These are phyloP conservation scores for Echinosophora koreensis DNA, from an alignment of 306 rosid species.

Conservation along the genomic window DNA sequence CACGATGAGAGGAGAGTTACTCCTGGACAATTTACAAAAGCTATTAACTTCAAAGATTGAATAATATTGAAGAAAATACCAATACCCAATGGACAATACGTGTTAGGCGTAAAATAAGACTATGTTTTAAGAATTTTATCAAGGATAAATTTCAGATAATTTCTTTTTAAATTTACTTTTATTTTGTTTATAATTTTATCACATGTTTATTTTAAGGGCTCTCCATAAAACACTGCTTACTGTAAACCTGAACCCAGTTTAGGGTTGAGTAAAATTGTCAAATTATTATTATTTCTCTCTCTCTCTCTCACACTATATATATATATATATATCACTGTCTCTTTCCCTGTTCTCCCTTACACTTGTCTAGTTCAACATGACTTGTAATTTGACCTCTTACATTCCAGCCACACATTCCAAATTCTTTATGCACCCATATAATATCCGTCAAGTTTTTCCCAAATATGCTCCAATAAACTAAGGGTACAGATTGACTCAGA, in stretches of 20 bases:
- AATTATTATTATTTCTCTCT: neutral
- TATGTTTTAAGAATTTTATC: neutral
- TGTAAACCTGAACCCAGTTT: neutral
- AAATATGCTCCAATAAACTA: constrained; percentile 18
- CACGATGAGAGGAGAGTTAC: neutral
- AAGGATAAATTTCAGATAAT: neutral
- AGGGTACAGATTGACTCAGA: neutral
- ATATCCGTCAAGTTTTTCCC: neutral
- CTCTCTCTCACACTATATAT: neutral
- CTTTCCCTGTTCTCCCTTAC: neutral
- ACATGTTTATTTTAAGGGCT: neutral
- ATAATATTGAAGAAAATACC: constrained; percentile 7
- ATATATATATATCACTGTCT: no score
- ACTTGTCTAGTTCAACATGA: neutral
- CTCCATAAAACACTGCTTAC: neutral
- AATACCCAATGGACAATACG: neutral
- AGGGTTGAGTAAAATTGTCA: neutral
- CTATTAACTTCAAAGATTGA: neutral
- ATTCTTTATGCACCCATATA: neutral
- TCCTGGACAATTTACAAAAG: neutral
- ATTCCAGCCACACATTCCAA: neutral
- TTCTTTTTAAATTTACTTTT: neutral
- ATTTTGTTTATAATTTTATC: neutral
- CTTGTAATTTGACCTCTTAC: neutral
- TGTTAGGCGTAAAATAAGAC: neutral